Evolutionary conservation across 305 asterid species (phyloP), one percentile per base, ranked within the genome.

Genomic region (Fraxinus velutina): DNA sequence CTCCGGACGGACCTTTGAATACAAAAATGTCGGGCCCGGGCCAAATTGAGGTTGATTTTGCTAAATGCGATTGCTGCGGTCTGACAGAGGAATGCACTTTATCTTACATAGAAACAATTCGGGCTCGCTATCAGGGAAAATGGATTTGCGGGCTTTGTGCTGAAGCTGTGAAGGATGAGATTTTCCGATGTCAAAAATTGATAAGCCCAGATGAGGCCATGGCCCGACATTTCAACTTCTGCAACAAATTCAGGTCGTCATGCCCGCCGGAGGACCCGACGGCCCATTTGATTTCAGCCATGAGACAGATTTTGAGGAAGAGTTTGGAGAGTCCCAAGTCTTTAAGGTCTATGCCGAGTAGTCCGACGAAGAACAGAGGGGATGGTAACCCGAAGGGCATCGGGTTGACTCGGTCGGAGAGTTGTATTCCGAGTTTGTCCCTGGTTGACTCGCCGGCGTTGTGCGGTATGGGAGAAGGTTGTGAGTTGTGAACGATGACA

Each of bases 91-190:
- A 95, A 80, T 95, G 99, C 87, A 95, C 99, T 34, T 83, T 80
- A 71, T 86, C 90, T 1, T 95, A 95, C 74, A 91, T 95, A 19
- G 90, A 93, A 71, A 86, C 90, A 0, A 89, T 92, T 42, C 93
- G 97, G 2, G 89, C 89, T 74, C 86, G 97, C 17, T 92, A 91
- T 62, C 93, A 95, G 21, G 99, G 99, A 9, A 93, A 95, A 86
- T 95, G 99, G 99, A 87, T 95, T 21, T 95, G 98, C 80, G 99
- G 99, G 82, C 92, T 95, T 9, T 93, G 99, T 60, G 92, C 92
- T 1, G 98, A 95, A 84, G 99, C 99, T 1, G 95, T 95, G 27
- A 92, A 93, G 73, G 95, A 95, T 5, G 99, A 95, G 83, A 88
- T 87, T 75, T 42, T 88, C 80, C 90, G 99, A 2, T 86, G 94